Base-by-base conservation (phyloP, 371 early-diverging fungal genomes). In the Lichtheimia corymbifera region DNA sequence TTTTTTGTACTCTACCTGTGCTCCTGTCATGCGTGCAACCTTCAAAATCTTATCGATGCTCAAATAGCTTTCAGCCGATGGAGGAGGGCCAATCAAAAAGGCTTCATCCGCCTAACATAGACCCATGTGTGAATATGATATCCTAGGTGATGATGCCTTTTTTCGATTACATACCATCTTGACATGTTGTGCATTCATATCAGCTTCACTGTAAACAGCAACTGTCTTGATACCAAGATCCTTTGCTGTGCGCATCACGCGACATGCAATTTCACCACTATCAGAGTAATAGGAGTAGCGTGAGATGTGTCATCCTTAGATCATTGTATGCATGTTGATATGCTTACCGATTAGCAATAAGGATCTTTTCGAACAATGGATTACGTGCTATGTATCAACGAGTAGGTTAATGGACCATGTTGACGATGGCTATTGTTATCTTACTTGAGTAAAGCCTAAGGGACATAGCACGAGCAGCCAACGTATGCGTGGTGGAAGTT, bases 141-240 rank as follows among this genome's bases (percentile, higher is more conserved):
- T 41, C 50, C 47, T 5, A 42, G 24, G 13, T 50, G 24, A 22
- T 22, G 14, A 50, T 28, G n/a, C 7, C 15, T 2, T 14, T 6
- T 7, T 17, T 53, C 6, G 14, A 5, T 50, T 14, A 53, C 61
- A 63, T 76, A 82, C 89, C 89, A 90, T 82, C 67, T 87, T 80
- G 50, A 89, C 91, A 65, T 93, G 93, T 70, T 93, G 83, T 9
- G 95, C 83, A 64, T 94, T 68, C 15, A 79, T 83, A 76, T 98
- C 98, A 9, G 95, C 92, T 59, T 96, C 97, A 64, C 93, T 92
- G 77, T 96, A 97, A 17, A 98, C 92, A 5, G 97, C 95, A 3
- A 97, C 97, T 7, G 97, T 94, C 75, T 93, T 89, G 83, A 98
- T 93, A 56, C 97, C 97, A 58, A 98, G 81, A 63, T 88, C 83